These are phyloP conservation scores for Biscogniauxia marginata DNA, from an alignment of 2,329 filamentous ascomycete species.

Conservation along the genomic window DNA sequence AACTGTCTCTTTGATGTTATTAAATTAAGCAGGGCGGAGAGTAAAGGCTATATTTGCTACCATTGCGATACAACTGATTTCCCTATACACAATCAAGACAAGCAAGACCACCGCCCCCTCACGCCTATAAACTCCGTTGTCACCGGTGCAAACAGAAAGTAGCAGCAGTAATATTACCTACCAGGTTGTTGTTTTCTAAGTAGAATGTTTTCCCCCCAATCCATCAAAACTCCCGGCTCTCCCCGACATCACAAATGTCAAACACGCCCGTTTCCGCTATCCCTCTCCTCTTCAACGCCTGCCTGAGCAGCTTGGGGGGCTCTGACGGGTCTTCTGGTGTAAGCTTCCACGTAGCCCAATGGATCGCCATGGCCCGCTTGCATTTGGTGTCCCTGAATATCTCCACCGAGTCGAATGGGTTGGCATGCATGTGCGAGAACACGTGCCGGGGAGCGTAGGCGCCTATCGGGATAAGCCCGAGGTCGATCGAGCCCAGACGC, in stretches of 20 bases:
- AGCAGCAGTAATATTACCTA: neutral
- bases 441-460: constrained; percentile 74
- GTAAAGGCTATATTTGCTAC: no score
- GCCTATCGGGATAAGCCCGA: constrained; percentile 90
- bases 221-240: constrained; percentile 70
- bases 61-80: no score
- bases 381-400: constrained; percentile 86
- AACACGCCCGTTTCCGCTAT: constrained; percentile 72
- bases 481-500: constrained; percentile 79
- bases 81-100: no score
- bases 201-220: no score
- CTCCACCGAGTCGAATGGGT: constrained; percentile 83
- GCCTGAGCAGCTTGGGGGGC: constrained; percentile 69
- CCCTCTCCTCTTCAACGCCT: constrained; percentile 67
- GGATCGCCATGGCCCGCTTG: constrained; percentile 76
- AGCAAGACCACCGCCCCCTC: no score
- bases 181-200: no score
- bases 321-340: constrained; percentile 84
- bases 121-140: no score
- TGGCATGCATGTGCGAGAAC: constrained; percentile 80
- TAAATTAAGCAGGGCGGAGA: no score
- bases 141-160: no score
- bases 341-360: constrained; percentile 90
- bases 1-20: no score
- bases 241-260: constrained; percentile 81